These are phyloP conservation scores for Clarireedia sp. DNA, from an alignment of 2,329 filamentous ascomycete genomes.

Conservation along the genomic window DNA sequence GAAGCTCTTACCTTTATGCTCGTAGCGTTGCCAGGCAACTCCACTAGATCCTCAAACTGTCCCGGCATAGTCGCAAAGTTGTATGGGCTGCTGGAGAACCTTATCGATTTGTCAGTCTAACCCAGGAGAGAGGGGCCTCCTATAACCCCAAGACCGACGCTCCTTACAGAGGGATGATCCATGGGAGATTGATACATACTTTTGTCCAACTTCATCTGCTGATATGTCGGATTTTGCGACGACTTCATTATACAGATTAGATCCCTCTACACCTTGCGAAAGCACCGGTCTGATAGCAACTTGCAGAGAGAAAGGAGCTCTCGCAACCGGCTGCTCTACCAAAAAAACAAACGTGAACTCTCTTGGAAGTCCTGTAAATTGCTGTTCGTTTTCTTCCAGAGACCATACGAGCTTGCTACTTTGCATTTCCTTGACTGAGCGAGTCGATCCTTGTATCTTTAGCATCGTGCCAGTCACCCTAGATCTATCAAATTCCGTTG, in stretches of 20 bases:
- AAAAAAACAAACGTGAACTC: conserved; percentile 8
- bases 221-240: not conserved
- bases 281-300: conserved; percentile 1
- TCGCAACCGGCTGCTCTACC: conserved; percentile 4
- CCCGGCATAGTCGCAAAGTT: conserved; percentile 5
- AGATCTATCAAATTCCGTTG: conserved; percentile 4
- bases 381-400: conserved; percentile 8
- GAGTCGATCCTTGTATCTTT: conserved; percentile 7
- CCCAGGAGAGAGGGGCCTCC: not conserved
- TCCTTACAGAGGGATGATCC: too few species aligned
- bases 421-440: conserved; percentile 1
- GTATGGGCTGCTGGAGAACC: conserved; percentile 2
- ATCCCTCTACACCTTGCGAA: not conserved
- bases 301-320: conserved; percentile 5
- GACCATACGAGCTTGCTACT: conserved; percentile 7
- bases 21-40: not conserved
- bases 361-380: conserved; percentile 3
- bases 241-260: not conserved
- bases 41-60: not conserved
- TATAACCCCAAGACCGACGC: too few species aligned
- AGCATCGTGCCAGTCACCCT: conserved; percentile 4
- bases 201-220: conserved; percentile 3
- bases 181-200: not conserved
- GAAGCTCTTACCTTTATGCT: not conserved
- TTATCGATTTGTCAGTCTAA: not conserved